Evolutionary conservation across 2,329 filamentous ascomycete species (phyloP).

Genomic region (Ophiostoma sp.): DNA sequence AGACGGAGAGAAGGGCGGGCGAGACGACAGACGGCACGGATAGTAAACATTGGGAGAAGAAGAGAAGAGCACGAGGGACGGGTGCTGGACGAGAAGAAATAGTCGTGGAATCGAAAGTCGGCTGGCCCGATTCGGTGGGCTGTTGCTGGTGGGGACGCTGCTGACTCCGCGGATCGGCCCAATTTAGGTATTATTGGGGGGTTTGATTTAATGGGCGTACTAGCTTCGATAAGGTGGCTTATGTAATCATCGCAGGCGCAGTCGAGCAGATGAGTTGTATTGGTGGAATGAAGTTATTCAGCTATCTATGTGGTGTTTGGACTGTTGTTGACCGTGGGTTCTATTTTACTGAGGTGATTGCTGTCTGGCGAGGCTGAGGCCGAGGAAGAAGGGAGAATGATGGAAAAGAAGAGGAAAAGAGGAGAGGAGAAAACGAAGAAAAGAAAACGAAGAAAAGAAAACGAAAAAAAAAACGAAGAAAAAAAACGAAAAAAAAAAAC

Average conservation of each 20-base stretch:
- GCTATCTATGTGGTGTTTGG: not conserved
- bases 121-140: slow-evolving; percentile 4
- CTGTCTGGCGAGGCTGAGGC: slow-evolving; percentile 10
- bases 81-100: slow-evolving; percentile 1
- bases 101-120: not conserved
- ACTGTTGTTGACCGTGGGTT: not conserved
- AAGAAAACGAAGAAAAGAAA: not conserved
- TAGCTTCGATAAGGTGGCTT: too few species aligned
- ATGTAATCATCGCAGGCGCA: too few species aligned
- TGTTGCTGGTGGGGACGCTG: not conserved
- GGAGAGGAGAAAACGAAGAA: not conserved
- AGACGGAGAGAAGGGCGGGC: slow-evolving; percentile 2
- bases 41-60: slow-evolving; percentile 6
- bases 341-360: not conserved
- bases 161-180: slow-evolving; percentile 11
- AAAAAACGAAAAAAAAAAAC: not conserved
- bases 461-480: not conserved
- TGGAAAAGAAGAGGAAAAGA: not conserved
- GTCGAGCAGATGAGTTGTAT: too few species aligned
- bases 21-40: not conserved
- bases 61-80: not conserved
- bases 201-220: not conserved
- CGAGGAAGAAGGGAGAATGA: not conserved
- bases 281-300: too few species aligned
- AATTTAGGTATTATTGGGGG: not conserved